Evolutionary conservation across 2,329 filamentous ascomycete species (phyloP).

Genomic region (Cladosporium sp.): DNA sequence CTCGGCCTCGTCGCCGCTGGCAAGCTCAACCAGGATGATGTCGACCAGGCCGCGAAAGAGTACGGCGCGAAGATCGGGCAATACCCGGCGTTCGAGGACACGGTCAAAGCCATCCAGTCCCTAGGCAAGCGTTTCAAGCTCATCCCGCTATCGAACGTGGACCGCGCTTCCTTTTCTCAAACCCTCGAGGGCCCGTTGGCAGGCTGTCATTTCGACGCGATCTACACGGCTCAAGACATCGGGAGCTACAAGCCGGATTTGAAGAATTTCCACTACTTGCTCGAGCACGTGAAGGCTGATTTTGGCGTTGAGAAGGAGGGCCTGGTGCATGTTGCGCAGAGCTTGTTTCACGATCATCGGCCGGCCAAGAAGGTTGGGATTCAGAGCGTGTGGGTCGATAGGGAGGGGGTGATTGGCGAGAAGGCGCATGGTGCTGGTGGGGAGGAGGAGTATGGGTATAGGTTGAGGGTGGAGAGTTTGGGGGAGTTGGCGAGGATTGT

Average conservation of each 20-base stretch:
- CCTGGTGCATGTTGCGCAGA: constrained; percentile 70
- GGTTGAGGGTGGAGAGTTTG: constrained; percentile 62
- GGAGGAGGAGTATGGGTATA: constrained; percentile 54
- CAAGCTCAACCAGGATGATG: constrained; percentile 49
- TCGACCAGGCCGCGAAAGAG: constrained; percentile 45
- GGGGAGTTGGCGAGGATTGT: constrained; percentile 63
- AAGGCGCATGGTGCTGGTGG: constrained; percentile 38
- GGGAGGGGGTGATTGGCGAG: constrained; percentile 53
- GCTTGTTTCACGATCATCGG: constrained; percentile 66
- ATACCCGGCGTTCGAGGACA: constrained; percentile 63
- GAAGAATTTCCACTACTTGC: constrained; percentile 67
- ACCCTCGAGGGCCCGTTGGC: constrained; percentile 54
- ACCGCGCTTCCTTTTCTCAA: constrained; percentile 54
- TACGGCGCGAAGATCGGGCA: constrained; percentile 57
- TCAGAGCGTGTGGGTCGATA: constrained; percentile 65
- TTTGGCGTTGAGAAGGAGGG: constrained; percentile 60
- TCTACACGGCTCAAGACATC: constrained; percentile 71
- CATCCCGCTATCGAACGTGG: constrained; percentile 63
- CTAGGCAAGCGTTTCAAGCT: constrained; percentile 59
- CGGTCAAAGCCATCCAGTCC: constrained; percentile 53
- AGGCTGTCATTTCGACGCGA: constrained; percentile 60
- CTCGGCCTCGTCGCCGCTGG: constrained; percentile 52
- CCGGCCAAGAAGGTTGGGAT: constrained; percentile 64
- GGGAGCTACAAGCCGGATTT: constrained; percentile 70
- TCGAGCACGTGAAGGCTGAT: constrained; percentile 55